Conservation (phyloP, 2,329 filamentous ascomycete genomes). For the Nannizzia gypsea region DNA sequence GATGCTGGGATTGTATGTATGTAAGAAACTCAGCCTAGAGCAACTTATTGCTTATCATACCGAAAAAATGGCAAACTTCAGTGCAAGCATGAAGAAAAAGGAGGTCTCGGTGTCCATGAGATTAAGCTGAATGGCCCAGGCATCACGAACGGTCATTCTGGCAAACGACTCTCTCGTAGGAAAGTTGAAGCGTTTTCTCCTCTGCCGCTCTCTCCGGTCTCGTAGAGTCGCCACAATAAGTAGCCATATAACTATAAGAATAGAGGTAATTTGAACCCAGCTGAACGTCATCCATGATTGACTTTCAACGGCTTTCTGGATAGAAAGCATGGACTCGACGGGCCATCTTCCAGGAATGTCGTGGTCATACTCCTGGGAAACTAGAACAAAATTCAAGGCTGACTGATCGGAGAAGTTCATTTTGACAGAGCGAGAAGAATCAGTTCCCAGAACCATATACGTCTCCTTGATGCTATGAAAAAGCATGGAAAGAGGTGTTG, state of each 20-base stretch:
- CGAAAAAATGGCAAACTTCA: slow-evolving; percentile 49
- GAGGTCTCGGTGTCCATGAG: slow-evolving; percentile 45
- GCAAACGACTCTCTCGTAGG: slow-evolving; percentile 33
- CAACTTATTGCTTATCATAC: slow-evolving; percentile 20
- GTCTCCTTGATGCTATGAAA: neutral
- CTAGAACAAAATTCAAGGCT: neutral
- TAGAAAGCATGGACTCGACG: neutral
- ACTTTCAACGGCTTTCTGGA: neutral
- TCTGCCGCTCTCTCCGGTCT: neutral
- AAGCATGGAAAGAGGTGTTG: neutral
- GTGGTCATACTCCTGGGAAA: neutral
- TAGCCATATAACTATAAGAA: neutral
- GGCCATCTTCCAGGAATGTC: neutral
- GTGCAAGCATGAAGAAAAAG: slow-evolving; percentile 36
- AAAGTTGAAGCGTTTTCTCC: slow-evolving; percentile 32
- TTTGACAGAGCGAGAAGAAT: neutral
- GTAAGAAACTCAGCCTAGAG: neutral
- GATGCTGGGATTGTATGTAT: neutral
- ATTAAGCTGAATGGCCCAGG: slow-evolving; percentile 38
- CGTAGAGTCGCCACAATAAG: neutral
- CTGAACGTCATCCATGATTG: neutral
- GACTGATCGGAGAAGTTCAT: neutral
- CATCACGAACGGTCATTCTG: slow-evolving; percentile 44
- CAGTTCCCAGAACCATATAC: neutral
- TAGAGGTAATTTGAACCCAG: neutral